Evolutionary conservation across 2,329 filamentous ascomycete species (phyloP), one percentile per base, ranked within the genome.

Genomic region (Diaporthe batatas): DNA sequence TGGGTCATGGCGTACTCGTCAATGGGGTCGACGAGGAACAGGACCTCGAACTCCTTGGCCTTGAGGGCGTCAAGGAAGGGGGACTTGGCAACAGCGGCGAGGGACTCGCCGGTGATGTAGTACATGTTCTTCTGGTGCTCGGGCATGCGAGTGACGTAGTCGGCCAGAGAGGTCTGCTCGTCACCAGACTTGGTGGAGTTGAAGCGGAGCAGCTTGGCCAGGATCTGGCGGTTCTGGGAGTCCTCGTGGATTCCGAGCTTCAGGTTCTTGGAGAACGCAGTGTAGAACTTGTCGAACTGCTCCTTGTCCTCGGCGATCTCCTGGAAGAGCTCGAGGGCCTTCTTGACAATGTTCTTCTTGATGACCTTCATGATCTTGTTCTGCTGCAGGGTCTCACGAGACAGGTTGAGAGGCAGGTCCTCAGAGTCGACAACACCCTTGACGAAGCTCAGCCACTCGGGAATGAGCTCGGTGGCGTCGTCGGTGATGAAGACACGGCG

Each of bases 301-400:
- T 99, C 96, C 88, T 97, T 97, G 88, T 99, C 96, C 91, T 99
- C 96, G 74, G 96, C 92, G 77, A 99, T 99, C 90, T 99, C 96
- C 81, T 92, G 91, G 93, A 99, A 99, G 85, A 99, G 94, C 91
- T 99, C 96, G 78, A 99, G 94, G 77, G 94, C 94, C 94, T 99
- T 99, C 95, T 98, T 99, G 91, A 99, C 95, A 78, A 99, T 98
- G 93, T 99, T 99, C 95, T 99, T 99, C 92, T 97, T 97, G 91
- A 98, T 98, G 86, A 98, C 96, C 93, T 98, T 98, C 96, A 98
- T 98, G 91, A 99, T 99, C 95, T 98, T 98, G 94, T 98, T 99
- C 91, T 98, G 96, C 89, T 99, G 96, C 67, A 99, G 94, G 73
- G 96, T 98, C 92, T 99, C 96, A 93, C 96, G 96, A 82, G 96